phyloP scores from a whole-genome alignment of 208 protist genomes.

The Crithidia thermophila region DNA sequence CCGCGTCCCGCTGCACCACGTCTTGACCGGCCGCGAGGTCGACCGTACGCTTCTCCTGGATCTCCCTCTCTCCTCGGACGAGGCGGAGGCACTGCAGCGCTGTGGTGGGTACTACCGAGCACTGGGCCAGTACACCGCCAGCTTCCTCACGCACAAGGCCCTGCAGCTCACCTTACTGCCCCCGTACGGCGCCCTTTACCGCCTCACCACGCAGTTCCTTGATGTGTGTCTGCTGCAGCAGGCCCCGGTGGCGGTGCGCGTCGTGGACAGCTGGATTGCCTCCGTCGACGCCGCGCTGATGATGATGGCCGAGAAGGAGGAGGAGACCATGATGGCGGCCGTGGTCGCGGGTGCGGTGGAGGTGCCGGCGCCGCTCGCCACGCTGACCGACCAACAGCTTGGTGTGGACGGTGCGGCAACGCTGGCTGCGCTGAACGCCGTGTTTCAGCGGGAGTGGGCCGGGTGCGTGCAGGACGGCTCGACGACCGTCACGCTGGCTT shows the following conservation, averaged over 20 bases:
- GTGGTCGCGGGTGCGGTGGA: slow-evolving; percentile 2
- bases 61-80: slow-evolving; percentile 9
- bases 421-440: slow-evolving; percentile 39
- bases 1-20: slow-evolving; percentile 14
- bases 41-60: slow-evolving; percentile 16
- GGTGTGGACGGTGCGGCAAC: slow-evolving; percentile 25
- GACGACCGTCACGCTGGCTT: slow-evolving; percentile 35
- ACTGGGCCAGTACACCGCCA: slow-evolving; percentile 47
- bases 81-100: slow-evolving; percentile 47
- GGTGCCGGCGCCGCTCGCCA: slow-evolving; percentile 12
- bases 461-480: slow-evolving; percentile 40
- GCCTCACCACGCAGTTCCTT: slow-evolving; percentile 52
- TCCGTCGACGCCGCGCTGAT: slow-evolving; percentile 28
- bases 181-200: slow-evolving; percentile 68
- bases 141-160: slow-evolving; percentile 82
- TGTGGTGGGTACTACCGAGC: slow-evolving; percentile 69
- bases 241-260: slow-evolving; percentile 37
- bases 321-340: slow-evolving; percentile 17
- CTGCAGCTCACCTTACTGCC: slow-evolving; percentile 79
- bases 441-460: slow-evolving; percentile 65
- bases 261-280: slow-evolving; percentile 57
- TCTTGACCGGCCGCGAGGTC: slow-evolving; percentile 10
- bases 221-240: slow-evolving; percentile 80
- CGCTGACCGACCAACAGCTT: slow-evolving; percentile 14
- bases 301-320: slow-evolving; percentile 23